phyloP scores from a whole-genome alignment of 208 protist species.

The Eutreptiella sp. region DNA sequence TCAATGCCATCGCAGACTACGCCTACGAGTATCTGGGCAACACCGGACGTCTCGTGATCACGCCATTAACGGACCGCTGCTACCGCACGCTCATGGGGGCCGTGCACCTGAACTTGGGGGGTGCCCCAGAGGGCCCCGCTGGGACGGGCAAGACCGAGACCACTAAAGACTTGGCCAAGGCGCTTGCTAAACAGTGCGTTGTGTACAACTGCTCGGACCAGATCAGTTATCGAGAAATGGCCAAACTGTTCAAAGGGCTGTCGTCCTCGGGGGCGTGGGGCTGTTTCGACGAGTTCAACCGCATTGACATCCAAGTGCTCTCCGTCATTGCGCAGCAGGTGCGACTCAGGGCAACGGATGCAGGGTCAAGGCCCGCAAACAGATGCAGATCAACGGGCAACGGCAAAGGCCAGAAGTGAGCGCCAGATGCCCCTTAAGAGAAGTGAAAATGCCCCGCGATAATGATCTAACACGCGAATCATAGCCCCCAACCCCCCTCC shows the following conservation, averaged over 20 bases:
- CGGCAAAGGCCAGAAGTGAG: too few species aligned
- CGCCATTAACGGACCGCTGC: constrained; percentile 81
- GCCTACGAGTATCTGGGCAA: constrained; percentile 95
- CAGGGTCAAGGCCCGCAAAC: too few species aligned
- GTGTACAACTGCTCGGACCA: constrained; percentile 83
- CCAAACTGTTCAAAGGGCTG: constrained; percentile 53
- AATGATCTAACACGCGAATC: too few species aligned
- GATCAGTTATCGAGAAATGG: constrained; percentile 52
- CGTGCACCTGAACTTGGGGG: constrained; percentile 59
- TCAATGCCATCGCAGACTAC: constrained; percentile 81
- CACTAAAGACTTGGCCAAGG: constrained; percentile 73
- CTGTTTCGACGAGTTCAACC: constrained; percentile 73
- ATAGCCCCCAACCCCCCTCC: too few species aligned
- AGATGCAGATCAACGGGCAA: too few species aligned
- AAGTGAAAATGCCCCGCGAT: too few species aligned
- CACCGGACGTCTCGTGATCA: constrained; percentile 89
- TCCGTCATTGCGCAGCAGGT: constrained; percentile 95
- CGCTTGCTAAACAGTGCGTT: constrained; percentile 52
- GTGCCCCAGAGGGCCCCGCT: constrained; percentile 64
- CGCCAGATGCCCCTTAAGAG: too few species aligned
- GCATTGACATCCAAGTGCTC: constrained; percentile 80
- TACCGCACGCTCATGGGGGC: constrained; percentile 58
- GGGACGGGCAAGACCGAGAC: constrained; percentile 81
- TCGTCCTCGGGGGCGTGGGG: constrained; percentile 50
- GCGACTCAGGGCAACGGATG: too few species aligned